Percentiles rank a stretch among this genome's conserved stretches.
These are phyloP conservation scores for Fraxinus excelsior DNA, from an alignment of 257 asterid species.

Conservation along the genomic window DNA sequence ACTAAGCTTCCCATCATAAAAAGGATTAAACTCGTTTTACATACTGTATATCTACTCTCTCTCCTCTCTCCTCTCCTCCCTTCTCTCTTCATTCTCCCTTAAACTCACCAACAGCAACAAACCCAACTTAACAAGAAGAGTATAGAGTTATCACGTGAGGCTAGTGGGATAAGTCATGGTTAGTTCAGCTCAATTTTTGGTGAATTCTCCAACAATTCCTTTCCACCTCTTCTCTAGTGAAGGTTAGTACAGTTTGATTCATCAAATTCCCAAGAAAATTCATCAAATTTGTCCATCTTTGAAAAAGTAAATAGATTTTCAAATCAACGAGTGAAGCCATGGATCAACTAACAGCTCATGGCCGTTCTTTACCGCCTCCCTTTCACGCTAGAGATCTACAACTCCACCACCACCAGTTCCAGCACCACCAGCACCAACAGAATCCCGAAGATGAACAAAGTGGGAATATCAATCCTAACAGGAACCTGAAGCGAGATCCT, in stretches of 20 bases:
- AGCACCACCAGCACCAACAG: constrained; percentile 38
- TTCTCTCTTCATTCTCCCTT: constrained; percentile 21
- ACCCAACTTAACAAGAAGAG: constrained; percentile 21
- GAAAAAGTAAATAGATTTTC: background rate
- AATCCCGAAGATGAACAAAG: constrained; percentile 56
- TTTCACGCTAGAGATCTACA: constrained; percentile 72
- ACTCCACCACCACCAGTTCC: constrained; percentile 64
- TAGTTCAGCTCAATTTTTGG: constrained; percentile 45
- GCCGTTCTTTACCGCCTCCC: constrained; percentile 87
- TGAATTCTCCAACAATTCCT: constrained; percentile 29
- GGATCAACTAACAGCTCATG: constrained; percentile 79
- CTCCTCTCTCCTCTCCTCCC: constrained; percentile 22
- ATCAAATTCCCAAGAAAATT: constrained; percentile 15
- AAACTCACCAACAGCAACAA: constrained; percentile 29
- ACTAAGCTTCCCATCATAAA: constrained; percentile 34
- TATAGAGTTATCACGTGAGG: constrained; percentile 34
- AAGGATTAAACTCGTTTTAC: constrained; percentile 32
- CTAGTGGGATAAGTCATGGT: constrained; percentile 28
- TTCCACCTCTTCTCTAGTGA: constrained; percentile 27
- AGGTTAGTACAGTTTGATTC: constrained; percentile 27
- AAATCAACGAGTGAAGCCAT: constrained; percentile 27
- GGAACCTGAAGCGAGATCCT: constrained; percentile 48
- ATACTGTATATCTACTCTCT: constrained; percentile 11
- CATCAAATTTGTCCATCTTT: constrained; percentile 4
- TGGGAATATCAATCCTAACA: constrained; percentile 39